Evolutionary conservation across 495 filamentous ascomycete species (phyloP).

Genomic region (Cercophora sp.): DNA sequence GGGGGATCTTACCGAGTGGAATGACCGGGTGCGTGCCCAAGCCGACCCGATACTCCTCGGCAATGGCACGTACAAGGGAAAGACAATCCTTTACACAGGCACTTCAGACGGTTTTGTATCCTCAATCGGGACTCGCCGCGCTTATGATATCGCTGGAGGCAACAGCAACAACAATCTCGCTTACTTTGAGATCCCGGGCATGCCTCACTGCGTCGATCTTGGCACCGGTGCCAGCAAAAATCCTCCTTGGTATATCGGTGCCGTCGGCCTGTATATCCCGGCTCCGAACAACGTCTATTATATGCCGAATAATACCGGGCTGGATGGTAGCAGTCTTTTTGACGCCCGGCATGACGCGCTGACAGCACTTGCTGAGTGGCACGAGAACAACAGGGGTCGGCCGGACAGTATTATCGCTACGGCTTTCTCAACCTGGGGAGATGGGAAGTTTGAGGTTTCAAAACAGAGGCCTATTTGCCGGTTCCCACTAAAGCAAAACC

Average conservation of each 20-base stretch:
- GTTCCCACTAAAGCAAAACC: no score
- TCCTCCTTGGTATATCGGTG: constrained; percentile 1
- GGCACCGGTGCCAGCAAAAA: not conserved
- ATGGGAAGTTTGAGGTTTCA: no score
- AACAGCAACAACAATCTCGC: not conserved
- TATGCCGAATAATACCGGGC: not conserved
- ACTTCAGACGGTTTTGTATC: not conserved
- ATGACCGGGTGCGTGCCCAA: not conserved
- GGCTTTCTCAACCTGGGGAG: no score
- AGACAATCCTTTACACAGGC: constrained; percentile 2
- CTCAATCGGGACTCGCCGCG: not conserved
- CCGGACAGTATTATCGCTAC: no score
- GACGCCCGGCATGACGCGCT: no score
- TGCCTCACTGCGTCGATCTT: not conserved
- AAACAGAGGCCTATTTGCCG: no score
- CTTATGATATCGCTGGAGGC: not conserved
- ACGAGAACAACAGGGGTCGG: not conserved
- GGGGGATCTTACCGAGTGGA: not conserved
- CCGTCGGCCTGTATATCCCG: not conserved
- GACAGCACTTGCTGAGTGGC: not conserved
- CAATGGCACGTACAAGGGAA: not conserved
- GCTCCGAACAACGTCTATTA: not conserved
- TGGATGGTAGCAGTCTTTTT: not conserved
- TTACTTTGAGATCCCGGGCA: constrained; percentile 2
- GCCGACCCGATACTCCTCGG: not conserved